Evolutionary conservation across 768 basidiomycete genomes (phyloP).

Genomic region (Hydnomerulius pinastri): DNA sequence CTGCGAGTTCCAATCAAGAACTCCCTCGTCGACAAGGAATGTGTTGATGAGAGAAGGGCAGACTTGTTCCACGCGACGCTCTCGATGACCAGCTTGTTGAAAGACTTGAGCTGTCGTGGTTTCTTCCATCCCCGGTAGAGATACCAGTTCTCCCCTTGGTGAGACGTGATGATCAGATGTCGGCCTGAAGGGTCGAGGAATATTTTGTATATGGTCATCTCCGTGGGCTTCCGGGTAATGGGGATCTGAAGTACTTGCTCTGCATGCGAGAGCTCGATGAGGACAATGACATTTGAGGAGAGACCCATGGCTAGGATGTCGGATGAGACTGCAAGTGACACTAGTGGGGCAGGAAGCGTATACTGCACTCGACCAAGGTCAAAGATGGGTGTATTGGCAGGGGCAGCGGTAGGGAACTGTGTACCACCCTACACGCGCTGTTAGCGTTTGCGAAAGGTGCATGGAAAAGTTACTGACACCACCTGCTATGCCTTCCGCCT

Average conservation of each 20-base stretch:
- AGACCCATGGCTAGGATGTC: constrained; percentile 88
- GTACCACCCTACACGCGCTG: constrained; percentile 29
- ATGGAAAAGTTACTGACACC: constrained; percentile 10
- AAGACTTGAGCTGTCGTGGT: constrained; percentile 72
- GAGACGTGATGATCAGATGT: constrained; percentile 85
- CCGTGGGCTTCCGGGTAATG: constrained; percentile 71
- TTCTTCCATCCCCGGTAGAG: constrained; percentile 81
- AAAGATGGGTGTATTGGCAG: constrained; percentile 61
- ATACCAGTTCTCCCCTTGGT: constrained; percentile 93
- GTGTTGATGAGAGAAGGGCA: constrained; percentile 59
- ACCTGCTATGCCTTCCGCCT: constrained; percentile 38
- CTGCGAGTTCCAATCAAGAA: constrained; percentile 84
- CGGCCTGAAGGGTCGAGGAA: constrained; percentile 93
- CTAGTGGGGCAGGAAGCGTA: constrained; percentile 79
- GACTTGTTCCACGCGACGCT: constrained; percentile 90
- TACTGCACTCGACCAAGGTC: constrained; percentile 90
- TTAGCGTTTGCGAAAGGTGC: constrained; percentile 8
- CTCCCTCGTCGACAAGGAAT: constrained; percentile 77
- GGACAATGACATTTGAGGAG: constrained; percentile 70
- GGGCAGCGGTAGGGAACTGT: constrained; percentile 29
- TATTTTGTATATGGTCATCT: constrained; percentile 77
- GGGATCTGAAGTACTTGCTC: constrained; percentile 85
- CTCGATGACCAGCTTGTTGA: constrained; percentile 83
- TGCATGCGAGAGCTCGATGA: constrained; percentile 87
- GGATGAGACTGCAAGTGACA: constrained; percentile 81